phyloP scores from a whole-genome alignment of 208 protist species.

The Wallacemonas sp. region DNA sequence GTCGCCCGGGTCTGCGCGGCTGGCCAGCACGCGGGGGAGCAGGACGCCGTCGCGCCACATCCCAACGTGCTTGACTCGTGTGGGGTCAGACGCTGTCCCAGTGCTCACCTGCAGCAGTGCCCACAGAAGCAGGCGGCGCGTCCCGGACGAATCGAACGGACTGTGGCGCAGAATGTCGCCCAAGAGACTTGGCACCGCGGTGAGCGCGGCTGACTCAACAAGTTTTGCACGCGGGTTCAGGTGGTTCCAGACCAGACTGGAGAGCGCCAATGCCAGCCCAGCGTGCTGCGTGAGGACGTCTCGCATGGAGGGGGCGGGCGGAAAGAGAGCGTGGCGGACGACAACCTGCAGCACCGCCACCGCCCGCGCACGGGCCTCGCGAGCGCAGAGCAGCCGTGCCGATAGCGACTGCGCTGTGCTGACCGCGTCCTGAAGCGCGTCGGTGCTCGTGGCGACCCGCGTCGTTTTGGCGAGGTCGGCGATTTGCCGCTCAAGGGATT shows the following conservation, averaged over 20 bases:
- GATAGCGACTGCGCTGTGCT: background rate
- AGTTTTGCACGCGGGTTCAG: background rate
- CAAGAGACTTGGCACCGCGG: background rate
- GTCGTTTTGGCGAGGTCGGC: constrained; percentile 1
- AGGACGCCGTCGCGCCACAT: background rate
- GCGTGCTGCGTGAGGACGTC: background rate
- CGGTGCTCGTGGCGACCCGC: background rate
- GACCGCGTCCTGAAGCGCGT: background rate
- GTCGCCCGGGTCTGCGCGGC: too few species aligned
- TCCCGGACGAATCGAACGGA: background rate
- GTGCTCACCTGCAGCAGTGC: background rate
- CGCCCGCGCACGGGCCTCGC: background rate
- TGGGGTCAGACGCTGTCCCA: background rate
- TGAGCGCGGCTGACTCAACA: background rate
- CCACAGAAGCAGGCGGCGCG: background rate
- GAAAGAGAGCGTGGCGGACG: background rate
- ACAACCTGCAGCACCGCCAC: background rate
- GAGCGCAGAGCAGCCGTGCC: background rate
- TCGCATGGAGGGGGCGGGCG: background rate
- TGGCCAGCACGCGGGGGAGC: too few species aligned
- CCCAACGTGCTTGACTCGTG: background rate
- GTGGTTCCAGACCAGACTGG: constrained; percentile 4
- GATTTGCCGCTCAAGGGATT: background rate
- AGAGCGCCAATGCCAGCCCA: background rate
- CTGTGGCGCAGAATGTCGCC: background rate